Percentiles rank a stretch among this genome's conserved stretches.
Conservation (phyloP, 768 basidiomycete species). For the Collybia sp. region DNA sequence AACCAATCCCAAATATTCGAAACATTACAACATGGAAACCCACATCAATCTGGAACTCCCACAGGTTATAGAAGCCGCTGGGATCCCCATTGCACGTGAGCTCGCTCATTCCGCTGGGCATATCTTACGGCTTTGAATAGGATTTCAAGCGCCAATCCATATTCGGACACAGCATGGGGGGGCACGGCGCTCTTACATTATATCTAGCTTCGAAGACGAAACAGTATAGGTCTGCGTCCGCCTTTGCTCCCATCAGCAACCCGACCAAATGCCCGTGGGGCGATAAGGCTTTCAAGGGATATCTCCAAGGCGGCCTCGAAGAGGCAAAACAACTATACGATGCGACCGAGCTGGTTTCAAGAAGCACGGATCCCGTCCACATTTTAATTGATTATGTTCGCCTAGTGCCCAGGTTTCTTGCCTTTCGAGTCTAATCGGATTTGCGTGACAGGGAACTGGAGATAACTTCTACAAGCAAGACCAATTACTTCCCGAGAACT, state of each 20-base stretch:
- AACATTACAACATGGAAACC: conserved; percentile 86
- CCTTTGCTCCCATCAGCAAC: conserved; percentile 84
- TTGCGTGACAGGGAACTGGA: conserved; percentile 52
- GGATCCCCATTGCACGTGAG: conserved; percentile 68
- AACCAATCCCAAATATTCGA: conserved; percentile 65
- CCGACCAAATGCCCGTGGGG: conserved; percentile 90
- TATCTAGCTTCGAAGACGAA: conserved; percentile 74
- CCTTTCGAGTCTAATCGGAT: not conserved
- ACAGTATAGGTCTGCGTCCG: conserved; percentile 82
- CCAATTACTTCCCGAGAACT: conserved; percentile 89
- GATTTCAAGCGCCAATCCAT: conserved; percentile 83
- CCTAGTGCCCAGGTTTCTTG: conserved; percentile 4
- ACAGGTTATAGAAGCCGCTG: conserved; percentile 63
- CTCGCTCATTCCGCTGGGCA: not conserved
- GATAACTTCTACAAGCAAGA: conserved; percentile 84
- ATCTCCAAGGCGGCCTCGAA: conserved; percentile 69
- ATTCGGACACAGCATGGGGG: conserved; percentile 97
- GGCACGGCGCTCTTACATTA: conserved; percentile 89
- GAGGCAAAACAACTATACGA: conserved; percentile 79
- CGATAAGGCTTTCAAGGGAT: conserved; percentile 84
- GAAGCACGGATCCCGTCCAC: conserved; percentile 57
- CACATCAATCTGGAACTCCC: conserved; percentile 86
- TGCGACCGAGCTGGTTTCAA: conserved; percentile 76
- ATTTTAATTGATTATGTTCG: conserved; percentile 85
- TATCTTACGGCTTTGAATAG: conserved; percentile 29